A percentile compares a stretch with the other conserved stretches of the same genome.
Conservation (phyloP, 2,329 filamentous ascomycete genomes). For the Colletotrichum sp. region DNA sequence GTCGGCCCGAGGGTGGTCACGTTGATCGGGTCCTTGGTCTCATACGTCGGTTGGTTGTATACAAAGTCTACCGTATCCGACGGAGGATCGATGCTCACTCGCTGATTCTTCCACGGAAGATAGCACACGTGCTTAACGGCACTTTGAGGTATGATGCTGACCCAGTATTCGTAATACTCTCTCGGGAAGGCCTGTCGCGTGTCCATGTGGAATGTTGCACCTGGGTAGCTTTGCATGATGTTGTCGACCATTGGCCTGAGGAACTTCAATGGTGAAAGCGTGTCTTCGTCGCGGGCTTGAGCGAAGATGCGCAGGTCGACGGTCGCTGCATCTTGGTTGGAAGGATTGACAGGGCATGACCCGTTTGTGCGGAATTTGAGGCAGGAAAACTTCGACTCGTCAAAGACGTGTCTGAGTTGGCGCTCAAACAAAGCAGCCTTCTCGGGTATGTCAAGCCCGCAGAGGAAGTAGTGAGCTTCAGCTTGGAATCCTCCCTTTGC, state of each 20-base stretch:
- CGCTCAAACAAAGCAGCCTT: slow-evolving; percentile 49
- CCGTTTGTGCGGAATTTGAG: slow-evolving; percentile 39
- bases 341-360: slow-evolving; percentile 39
- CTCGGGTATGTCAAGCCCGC: slow-evolving; percentile 45
- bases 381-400: slow-evolving; percentile 37
- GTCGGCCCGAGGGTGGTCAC: slow-evolving; percentile 30
- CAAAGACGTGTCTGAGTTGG: slow-evolving; percentile 39
- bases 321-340: slow-evolving; percentile 51
- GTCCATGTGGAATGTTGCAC: slow-evolving; percentile 43
- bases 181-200: slow-evolving; percentile 31
- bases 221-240: slow-evolving; percentile 48
- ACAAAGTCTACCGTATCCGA: slow-evolving; percentile 26
- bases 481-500: slow-evolving; percentile 49
- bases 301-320: slow-evolving; percentile 51
- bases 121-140: slow-evolving; percentile 25
- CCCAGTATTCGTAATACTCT: slow-evolving; percentile 26
- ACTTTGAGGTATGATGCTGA: slow-evolving; percentile 26
- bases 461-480: slow-evolving; percentile 47
- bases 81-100: slow-evolving; percentile 24
- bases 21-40: slow-evolving; percentile 29
- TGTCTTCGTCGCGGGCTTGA: slow-evolving; percentile 45
- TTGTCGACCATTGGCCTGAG: slow-evolving; percentile 41
- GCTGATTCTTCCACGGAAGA: slow-evolving; percentile 25
- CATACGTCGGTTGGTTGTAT: slow-evolving; percentile 26
- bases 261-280: slow-evolving; percentile 39